These are phyloP conservation scores for Phytophthora parvispora DNA, from an alignment of 352 stramenopile genomes.

Conservation along the genomic window DNA sequence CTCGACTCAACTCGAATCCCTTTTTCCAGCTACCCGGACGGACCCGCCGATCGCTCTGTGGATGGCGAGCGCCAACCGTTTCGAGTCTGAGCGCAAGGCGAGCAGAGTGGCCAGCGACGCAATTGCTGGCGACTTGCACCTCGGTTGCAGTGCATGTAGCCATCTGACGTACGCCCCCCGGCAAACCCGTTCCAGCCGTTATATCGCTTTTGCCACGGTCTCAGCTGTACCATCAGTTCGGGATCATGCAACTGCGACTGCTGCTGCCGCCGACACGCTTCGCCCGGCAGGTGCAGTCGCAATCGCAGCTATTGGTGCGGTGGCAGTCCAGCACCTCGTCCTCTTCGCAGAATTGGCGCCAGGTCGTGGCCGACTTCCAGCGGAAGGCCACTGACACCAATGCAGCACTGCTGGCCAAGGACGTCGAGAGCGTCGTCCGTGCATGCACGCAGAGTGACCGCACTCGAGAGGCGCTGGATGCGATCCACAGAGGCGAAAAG, in stretches of 20 bases:
- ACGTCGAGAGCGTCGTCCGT: conserved; percentile 45
- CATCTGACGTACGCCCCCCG: conserved; percentile 18
- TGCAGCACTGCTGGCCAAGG: conserved; percentile 16
- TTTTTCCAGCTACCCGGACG: background rate
- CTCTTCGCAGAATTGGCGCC: conserved; percentile 48
- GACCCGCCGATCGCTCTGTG: background rate
- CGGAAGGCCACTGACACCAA: conserved; percentile 29
- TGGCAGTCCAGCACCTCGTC: conserved; percentile 3
- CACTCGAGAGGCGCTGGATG: conserved; percentile 63
- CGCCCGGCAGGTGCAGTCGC: background rate
- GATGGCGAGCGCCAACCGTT: conserved; percentile 19
- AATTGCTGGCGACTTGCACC: conserved; percentile 22
- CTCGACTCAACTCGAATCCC: background rate
- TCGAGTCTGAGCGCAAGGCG: conserved; percentile 20
- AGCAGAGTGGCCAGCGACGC: conserved; percentile 29
- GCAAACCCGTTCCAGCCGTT: conserved; percentile 16
- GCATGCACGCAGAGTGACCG: conserved; percentile 56
- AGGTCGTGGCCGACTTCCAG: conserved; percentile 59
- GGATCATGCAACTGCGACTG: conserved; percentile 35
- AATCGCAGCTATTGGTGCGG: conserved; percentile 8
- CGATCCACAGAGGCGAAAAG: conserved; percentile 46
- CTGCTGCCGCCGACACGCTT: conserved; percentile 1
- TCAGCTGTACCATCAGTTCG: conserved; percentile 19
- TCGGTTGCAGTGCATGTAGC: conserved; percentile 17
- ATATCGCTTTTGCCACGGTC: conserved; percentile 17